Evolutionary conservation across 2,329 filamentous ascomycete genomes (phyloP).

Genomic region (Trichoderma atroviride): DNA sequence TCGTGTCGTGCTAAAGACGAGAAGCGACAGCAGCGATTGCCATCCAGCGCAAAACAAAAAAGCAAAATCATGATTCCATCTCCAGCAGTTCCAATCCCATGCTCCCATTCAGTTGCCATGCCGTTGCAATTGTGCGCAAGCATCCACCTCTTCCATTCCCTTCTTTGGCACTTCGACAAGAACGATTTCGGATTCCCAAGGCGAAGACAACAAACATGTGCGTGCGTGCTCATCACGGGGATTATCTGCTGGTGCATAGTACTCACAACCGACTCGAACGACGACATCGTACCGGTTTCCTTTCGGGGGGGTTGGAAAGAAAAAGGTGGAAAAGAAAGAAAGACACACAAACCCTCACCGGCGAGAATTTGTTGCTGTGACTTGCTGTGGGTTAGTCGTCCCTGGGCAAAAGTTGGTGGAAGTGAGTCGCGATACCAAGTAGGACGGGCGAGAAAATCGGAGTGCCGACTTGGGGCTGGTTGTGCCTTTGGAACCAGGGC

Average conservation of each 20-base stretch:
- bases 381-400: conserved; percentile 48
- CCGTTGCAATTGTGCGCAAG: conserved; percentile 11
- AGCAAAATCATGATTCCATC: not conserved
- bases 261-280: conserved; percentile 73
- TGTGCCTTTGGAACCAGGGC: conserved; percentile 43
- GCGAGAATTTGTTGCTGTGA: conserved; percentile 46
- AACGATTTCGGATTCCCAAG: conserved; percentile 21
- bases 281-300: conserved; percentile 62
- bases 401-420: conserved; percentile 42
- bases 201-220: conserved; percentile 17
- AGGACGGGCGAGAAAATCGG: conserved; percentile 45
- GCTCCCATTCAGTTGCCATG: not conserved
- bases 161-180: conserved; percentile 14
- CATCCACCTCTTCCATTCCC: conserved; percentile 10
- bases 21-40: conserved; percentile 8
- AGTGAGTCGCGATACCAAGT: conserved; percentile 45
- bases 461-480: conserved; percentile 43
- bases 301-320: conserved; percentile 38
- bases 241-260: conserved; percentile 28
- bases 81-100: conserved; percentile 16
- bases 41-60: conserved; percentile 3
- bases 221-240: conserved; percentile 12
- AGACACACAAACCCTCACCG: conserved; percentile 42
- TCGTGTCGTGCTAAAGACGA: conserved; percentile 5
- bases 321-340: conserved; percentile 35